Percentiles rank a stretch among this genome's conserved stretches.
phyloP scores from a whole-genome alignment of 2,329 filamentous ascomycete genomes.

The Cladophialophora carrionii region DNA sequence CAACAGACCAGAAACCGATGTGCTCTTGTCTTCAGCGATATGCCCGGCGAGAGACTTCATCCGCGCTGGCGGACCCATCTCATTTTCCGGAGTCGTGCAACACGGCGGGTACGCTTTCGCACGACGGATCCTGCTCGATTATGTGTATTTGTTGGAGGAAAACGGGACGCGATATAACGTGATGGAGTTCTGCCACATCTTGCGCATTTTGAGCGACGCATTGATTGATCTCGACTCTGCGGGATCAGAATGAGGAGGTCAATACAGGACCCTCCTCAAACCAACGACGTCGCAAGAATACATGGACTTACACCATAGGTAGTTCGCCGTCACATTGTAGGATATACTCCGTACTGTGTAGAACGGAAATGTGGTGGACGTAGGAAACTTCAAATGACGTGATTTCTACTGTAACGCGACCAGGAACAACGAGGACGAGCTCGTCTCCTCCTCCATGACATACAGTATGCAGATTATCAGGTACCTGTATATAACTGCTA shows the following conservation, averaged over 20 bases:
- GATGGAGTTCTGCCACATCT: constrained; percentile 54
- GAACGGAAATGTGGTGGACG: not conserved
- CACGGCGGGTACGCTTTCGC: constrained; percentile 56
- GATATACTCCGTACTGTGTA: too few species aligned
- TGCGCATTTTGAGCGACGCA: constrained; percentile 58
- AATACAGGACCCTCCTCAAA: not conserved
- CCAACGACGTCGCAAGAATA: not conserved
- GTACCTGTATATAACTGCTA: too few species aligned
- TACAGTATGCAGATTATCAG: too few species aligned
- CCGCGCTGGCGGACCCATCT: constrained; percentile 52
- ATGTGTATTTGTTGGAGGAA: constrained; percentile 56
- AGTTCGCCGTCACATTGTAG: not conserved
- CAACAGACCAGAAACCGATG: constrained; percentile 4
- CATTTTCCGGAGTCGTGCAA: constrained; percentile 53
- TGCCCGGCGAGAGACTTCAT: constrained; percentile 47
- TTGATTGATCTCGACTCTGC: constrained; percentile 19
- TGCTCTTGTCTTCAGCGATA: constrained; percentile 36
- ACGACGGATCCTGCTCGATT: constrained; percentile 56
- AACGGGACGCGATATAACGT: constrained; percentile 55
- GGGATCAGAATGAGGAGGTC: not conserved
- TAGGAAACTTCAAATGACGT: constrained; percentile 7
- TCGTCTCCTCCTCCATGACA: not conserved
- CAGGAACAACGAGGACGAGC: too few species aligned
- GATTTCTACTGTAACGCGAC: not conserved
- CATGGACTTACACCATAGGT: not conserved